These are phyloP conservation scores for Mycosphaerella sp. DNA, from an alignment of 2,329 filamentous ascomycete genomes.

Conservation along the genomic window DNA sequence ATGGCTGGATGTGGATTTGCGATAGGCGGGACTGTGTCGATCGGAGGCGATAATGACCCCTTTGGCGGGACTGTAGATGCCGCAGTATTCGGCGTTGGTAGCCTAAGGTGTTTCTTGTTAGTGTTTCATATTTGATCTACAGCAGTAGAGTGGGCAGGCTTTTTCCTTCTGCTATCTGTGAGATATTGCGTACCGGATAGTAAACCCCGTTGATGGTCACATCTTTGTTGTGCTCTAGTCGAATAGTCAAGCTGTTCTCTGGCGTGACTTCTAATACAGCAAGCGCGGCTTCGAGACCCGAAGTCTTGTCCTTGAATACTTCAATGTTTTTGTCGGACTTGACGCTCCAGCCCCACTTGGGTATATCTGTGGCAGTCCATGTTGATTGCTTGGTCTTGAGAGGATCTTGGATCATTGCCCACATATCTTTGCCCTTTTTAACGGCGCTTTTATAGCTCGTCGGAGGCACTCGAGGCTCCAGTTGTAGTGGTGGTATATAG, in stretches of 20 bases:
- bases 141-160: too few relatives aligned
- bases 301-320: conserved; percentile 8
- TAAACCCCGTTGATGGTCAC: neutral
- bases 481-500: neutral
- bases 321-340: conserved; percentile 6
- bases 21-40: conserved; percentile 2
- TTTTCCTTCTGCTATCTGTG: neutral
- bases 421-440: conserved; percentile 4
- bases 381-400: neutral
- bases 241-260: neutral
- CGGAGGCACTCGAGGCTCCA: conserved; percentile 2
- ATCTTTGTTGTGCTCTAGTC: conserved; percentile 3
- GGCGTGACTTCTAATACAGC: neutral
- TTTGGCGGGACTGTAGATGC: conserved; percentile 3
- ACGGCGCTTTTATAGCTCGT: conserved; percentile 5
- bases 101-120: neutral
- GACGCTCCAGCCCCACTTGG: conserved; percentile 6
- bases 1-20: neutral
- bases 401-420: neutral
- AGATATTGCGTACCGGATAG: neutral
- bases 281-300: conserved; percentile 1
- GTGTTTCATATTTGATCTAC: too few relatives aligned
- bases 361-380: neutral
- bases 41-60: conserved; percentile 4
- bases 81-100: conserved; percentile 6